phyloP scores from a whole-genome alignment of 208 protist species.

The Trichomonas vaginalis region DNA sequence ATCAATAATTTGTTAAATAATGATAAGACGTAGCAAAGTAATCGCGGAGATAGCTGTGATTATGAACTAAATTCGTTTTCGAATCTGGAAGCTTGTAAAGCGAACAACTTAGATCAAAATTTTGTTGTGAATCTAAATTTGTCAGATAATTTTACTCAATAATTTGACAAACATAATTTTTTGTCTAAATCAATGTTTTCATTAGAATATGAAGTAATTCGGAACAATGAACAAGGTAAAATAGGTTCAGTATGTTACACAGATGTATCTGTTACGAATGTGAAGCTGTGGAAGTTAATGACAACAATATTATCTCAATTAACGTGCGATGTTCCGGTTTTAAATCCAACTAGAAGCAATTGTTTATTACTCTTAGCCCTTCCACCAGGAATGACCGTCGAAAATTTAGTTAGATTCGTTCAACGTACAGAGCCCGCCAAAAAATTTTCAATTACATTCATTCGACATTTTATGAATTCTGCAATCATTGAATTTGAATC shows the following conservation, averaged over 20 bases:
- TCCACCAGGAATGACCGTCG: background rate
- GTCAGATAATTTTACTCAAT: no score
- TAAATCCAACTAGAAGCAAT: background rate
- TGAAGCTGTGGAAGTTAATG: slow-evolving; percentile 7
- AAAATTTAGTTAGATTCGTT: background rate
- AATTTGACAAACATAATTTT: no score
- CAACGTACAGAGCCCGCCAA: background rate
- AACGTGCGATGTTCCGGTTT: background rate
- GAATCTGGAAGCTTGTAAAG: no score
- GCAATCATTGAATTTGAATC: background rate
- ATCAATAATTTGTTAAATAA: no score
- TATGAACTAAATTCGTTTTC: no score
- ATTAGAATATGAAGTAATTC: no score
- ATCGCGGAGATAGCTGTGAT: no score
- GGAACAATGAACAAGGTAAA: no score
- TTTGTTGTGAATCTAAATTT: no score
- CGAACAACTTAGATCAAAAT: no score
- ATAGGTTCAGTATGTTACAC: background rate
- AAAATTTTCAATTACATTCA: background rate
- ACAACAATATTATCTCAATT: background rate
- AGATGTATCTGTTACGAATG: background rate
- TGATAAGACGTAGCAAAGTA: no score
- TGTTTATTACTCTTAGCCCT: background rate
- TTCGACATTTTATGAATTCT: background rate
- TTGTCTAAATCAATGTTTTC: no score